These are phyloP conservation scores for barley (Hordeum vulgare) DNA, from an alignment of 176 grass and related monocot genomes.

Conservation along the genomic window DNA sequence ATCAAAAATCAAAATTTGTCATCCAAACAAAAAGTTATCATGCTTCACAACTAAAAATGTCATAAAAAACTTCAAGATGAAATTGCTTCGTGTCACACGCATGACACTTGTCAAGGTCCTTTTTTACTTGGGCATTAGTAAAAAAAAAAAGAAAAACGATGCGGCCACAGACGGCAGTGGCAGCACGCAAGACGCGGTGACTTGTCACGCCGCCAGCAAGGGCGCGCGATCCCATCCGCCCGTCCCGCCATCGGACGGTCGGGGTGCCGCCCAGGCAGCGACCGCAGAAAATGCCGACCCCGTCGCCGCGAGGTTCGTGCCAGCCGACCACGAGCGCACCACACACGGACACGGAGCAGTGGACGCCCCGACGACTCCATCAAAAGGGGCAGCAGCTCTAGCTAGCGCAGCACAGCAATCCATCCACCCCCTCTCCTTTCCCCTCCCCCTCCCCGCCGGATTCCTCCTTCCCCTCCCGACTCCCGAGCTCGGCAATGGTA, in stretches of 20 bases:
- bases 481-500: slow-evolving; percentile 34
- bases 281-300: not conserved
- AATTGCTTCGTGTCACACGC: too few species aligned
- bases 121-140: too few species aligned
- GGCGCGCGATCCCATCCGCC: not conserved
- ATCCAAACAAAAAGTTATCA: too few species aligned
- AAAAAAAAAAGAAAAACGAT: too few species aligned
- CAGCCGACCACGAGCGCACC: not conserved
- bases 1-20: too few species aligned
- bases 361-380: slow-evolving; percentile 30
- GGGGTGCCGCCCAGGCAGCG: not conserved
- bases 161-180: not conserved
- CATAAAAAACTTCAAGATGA: too few species aligned
- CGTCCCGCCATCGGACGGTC: not conserved
- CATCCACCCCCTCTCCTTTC: not conserved
- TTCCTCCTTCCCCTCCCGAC: not conserved
- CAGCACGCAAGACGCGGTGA: not conserved
- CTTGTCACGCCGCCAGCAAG: not conserved
- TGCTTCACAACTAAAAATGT: too few species aligned
- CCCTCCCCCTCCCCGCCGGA: not conserved
- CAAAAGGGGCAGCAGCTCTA: slow-evolving; percentile 7
- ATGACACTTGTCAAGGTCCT: too few species aligned
- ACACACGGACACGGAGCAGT: not conserved
- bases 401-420: not conserved
- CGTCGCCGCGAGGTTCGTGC: not conserved